phyloP scores from a whole-genome alignment of 257 asterid genomes.

The Solanum piurae region DNA sequence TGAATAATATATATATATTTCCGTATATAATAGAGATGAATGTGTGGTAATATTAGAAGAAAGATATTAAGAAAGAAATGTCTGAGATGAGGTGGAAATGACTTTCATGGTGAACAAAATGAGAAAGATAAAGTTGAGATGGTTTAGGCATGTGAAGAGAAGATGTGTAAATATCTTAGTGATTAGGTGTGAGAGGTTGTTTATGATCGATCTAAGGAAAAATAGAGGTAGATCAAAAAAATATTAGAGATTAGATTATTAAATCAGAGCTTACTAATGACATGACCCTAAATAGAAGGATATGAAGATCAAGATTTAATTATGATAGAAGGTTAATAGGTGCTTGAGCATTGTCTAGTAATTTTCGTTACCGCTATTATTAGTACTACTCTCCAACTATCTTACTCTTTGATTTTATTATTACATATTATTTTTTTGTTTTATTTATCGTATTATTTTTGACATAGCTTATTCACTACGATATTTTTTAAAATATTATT shows the following conservation, averaged over 20 bases:
- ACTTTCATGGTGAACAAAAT: too few species aligned
- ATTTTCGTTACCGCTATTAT: neutral
- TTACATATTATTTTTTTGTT: neutral
- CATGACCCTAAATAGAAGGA: neutral
- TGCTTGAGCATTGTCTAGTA: neutral
- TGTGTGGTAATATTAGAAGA: too few species aligned
- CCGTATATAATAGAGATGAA: too few species aligned
- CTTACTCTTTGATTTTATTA: neutral
- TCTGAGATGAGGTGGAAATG: too few species aligned
- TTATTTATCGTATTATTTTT: neutral
- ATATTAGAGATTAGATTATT: neutral
- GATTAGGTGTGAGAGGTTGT: neutral
- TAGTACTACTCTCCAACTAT: neutral
- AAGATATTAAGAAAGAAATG: too few species aligned
- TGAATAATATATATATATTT: too few species aligned
- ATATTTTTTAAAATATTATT: neutral
- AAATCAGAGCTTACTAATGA: neutral
- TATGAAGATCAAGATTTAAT: rapidly evolving
- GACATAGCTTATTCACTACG: neutral
- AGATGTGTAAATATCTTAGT: neutral
- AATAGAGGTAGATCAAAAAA: neutral
- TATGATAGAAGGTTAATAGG: neutral
- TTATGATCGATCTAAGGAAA: neutral
- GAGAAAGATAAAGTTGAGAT: neutral
- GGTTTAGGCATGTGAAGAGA: neutral